phyloP scores from a whole-genome alignment of 805 yeast genomes.

The Myxozyma geophila region DNA sequence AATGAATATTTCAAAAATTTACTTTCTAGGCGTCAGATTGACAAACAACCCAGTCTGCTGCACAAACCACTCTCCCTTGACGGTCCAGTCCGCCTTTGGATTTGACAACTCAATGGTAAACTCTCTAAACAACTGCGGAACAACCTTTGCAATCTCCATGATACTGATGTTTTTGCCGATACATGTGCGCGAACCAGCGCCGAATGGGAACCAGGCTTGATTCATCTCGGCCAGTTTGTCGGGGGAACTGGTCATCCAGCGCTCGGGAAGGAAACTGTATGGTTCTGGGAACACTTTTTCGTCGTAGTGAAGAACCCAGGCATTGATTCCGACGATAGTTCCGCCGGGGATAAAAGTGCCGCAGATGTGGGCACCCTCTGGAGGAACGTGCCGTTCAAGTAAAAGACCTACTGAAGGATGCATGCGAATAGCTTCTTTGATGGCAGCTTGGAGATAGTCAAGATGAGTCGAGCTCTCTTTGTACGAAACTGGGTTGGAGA shows the following conservation, averaged over 20 bases:
- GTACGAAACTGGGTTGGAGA: neutral
- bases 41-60: constrained; percentile 8
- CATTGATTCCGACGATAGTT: constrained; percentile 65
- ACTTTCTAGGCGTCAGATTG: neutral
- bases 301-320: constrained; percentile 65
- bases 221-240: constrained; percentile 52
- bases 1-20: neutral
- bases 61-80: constrained; percentile 10
- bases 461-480: constrained; percentile 1
- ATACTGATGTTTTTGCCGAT: constrained; percentile 51
- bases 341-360: constrained; percentile 54
- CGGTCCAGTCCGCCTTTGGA: constrained; percentile 6
- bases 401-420: constrained; percentile 11
- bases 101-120: neutral
- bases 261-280: constrained; percentile 58
- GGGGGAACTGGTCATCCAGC: constrained; percentile 55
- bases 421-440: constrained; percentile 15
- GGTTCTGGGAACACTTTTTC: constrained; percentile 57
- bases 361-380: constrained; percentile 18
- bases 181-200: constrained; percentile 76
- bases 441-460: constrained; percentile 5
- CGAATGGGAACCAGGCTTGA: constrained; percentile 67
- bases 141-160: constrained; percentile 10
- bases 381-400: constrained; percentile 9
- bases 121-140: constrained; percentile 16